Base-by-base conservation (phyloP, 2,329 filamentous ascomycete genomes). In the Penicillium sp. region DNA sequence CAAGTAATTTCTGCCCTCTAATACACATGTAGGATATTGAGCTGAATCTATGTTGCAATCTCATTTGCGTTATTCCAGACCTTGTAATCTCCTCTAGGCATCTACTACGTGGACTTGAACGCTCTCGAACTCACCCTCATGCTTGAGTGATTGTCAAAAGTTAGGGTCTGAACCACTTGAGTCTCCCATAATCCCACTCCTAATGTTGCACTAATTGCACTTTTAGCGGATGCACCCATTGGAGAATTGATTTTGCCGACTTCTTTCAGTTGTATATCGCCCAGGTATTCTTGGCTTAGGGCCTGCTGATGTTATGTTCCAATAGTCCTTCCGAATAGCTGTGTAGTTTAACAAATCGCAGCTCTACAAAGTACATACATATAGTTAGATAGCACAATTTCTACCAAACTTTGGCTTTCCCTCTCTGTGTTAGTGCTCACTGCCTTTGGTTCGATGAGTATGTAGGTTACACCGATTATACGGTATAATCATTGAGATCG, bases 1-100 rank as follows among this genome's bases (percentile, higher is more conserved):
- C 53, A 55, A 55, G 46, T 55, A 29, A 38, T 57, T 33, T 41
- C 33, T 53, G 34, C 38, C 54, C 34, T 53, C 25, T 15, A 16
- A 39, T 19, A 10, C 21, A 23, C 21, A 25, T 41, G 21, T 53
- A 57, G 49, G 49, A 53, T 53, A 57, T 40, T 40, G 29, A 53
- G 54, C 48, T 41, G 27, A 45, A 47, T 36, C 34, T 47, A 57
- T 33, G 31, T 46, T 38, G 40, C n/a, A 47, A 47, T 50, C 2
- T 33, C 23, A 50, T 44, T 38, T 44, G 29, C 46, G 39, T 10
- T 53, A 9, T 19, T n/a, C 39, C 21, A 27, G 29, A 4, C 9
- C 27, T 36, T 7, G 40, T 47, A 47, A 31, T 13, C 4, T n/a
- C 3, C 23, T 36, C 13, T 31, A 27, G 36, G 7, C 10, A n/a